Evolutionary conservation across 345 rosid genomes (phyloP), one percentile per base, ranked within the genome.

Genomic region (Brassica nigra): DNA sequence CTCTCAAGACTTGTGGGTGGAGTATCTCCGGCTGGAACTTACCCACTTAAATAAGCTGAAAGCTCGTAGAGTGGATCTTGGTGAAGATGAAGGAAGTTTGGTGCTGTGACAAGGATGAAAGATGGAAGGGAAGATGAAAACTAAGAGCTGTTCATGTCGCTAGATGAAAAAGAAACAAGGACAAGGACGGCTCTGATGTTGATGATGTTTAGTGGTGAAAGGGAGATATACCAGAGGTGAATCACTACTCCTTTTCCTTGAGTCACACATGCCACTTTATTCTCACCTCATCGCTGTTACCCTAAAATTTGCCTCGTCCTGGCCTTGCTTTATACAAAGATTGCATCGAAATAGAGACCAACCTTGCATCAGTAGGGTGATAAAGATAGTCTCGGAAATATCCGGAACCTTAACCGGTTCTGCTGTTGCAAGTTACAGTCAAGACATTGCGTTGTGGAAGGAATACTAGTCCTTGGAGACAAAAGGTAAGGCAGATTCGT

Each of bases 321-420:
- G 89, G 90, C 78, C 89, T 87, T 66, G 86, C 59, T 18, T 82
- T 91, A 42, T 89, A 85, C 79, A 84, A 66, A 88, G 78, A 67
- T 61, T 90, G 97, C 88, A 92, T 95, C 33, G 97, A 92, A 70
- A 76, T 95, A 83, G 97, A 94, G 86, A 74, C 76, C 33, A 89
- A 82, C 69, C 88, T 89, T 66, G 27, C 27, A 23, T 23, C 27
- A 23, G 88, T 34, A 33, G 91, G 91, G 94, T 34, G 84, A 89
- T 70, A 88, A 85, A 79, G 86, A 85, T n/a, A n/a, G n/a, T n/a
- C n/a, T n/a, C n/a, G n/a, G n/a, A n/a, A n/a, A n/a, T 75, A 83
- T 80, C 34, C 81, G 91, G 83, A 91, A 88, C 84, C 73, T 95
- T 33, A 0, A 23, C 27, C 74, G 99, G 89, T 71, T 85, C 97